phyloP scores from a whole-genome alignment of 176 grass and related monocot genomes.

The Cocos nucifera region DNA sequence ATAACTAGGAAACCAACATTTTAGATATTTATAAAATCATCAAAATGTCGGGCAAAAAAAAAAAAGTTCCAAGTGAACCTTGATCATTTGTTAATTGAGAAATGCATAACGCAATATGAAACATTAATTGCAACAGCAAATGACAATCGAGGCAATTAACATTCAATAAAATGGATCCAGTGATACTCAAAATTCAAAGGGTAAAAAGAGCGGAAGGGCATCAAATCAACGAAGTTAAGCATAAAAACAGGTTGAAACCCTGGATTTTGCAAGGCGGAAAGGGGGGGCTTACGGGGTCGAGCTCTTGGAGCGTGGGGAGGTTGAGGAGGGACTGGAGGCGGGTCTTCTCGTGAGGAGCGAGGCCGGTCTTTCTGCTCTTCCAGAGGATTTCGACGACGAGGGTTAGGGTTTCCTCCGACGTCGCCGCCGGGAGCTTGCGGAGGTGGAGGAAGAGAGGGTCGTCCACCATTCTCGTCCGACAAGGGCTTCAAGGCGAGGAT shows the following conservation, averaged over 20 bases:
- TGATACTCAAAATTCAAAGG: background rate
- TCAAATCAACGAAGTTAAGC: background rate
- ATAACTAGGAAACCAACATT: no score
- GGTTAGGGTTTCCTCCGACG: background rate
- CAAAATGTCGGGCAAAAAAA: no score
- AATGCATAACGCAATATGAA: no score
- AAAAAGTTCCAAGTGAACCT: no score
- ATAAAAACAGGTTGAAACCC: background rate
- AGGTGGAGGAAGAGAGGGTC: background rate
- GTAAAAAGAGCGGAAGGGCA: background rate
- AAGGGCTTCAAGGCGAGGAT: no score
- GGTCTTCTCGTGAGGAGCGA: background rate
- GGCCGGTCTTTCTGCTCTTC: conserved; percentile 1
- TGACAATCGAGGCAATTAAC: background rate
- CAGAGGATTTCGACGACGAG: conserved; percentile 7
- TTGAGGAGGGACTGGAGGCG: conserved; percentile 9
- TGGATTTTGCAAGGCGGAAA: background rate
- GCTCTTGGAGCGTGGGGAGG: background rate
- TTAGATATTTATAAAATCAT: no score
- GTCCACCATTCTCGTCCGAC: no score
- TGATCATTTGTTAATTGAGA: no score
- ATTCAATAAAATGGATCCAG: background rate
- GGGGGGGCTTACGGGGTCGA: conserved; percentile 1
- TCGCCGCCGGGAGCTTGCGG: background rate
- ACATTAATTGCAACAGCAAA: no score